Evolutionary conservation across 2,329 filamentous ascomycete genomes (phyloP).

Genomic region (Fusarium mexicanum): DNA sequence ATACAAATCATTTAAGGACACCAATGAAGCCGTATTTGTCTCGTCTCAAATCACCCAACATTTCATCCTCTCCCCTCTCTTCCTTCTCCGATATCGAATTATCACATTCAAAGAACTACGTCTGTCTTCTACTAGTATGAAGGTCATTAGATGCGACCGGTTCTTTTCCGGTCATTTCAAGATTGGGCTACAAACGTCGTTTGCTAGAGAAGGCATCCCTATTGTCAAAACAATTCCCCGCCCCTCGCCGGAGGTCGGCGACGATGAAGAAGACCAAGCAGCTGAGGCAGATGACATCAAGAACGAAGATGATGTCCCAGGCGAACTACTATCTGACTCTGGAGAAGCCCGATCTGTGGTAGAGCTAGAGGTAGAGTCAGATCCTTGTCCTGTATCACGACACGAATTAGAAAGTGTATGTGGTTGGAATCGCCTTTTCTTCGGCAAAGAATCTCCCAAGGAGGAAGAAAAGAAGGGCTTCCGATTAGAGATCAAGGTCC

Average conservation of each 20-base stretch:
- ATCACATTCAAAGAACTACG: not conserved
- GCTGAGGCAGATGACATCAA: not conserved
- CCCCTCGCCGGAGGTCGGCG: not conserved
- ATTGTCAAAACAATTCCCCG: not conserved
- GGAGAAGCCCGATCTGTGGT: not conserved
- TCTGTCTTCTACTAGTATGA: not conserved
- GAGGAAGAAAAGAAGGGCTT: not conserved
- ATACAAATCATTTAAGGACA: not conserved
- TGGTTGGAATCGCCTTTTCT: not conserved
- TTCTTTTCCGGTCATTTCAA: accelerated
- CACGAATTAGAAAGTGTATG: not conserved
- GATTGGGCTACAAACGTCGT: not conserved
- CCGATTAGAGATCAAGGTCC: not conserved
- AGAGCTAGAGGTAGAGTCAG: not conserved
- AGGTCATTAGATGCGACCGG: accelerated
- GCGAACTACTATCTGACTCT: not conserved
- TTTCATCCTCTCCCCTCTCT: not conserved
- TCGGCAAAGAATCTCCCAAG: not conserved
- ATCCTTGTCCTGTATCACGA: not conserved
- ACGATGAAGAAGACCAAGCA: not conserved
- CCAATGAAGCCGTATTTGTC: not conserved
- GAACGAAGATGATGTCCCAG: not conserved
- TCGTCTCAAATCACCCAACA: not conserved
- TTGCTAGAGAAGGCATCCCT: not conserved
- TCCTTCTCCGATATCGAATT: not conserved